A percentile compares a stretch with the other conserved stretches of the same genome.
Evolutionary conservation across 371 early-diverging fungal genomes (phyloP).

Genomic region (Cokeromyces recurvatus): DNA sequence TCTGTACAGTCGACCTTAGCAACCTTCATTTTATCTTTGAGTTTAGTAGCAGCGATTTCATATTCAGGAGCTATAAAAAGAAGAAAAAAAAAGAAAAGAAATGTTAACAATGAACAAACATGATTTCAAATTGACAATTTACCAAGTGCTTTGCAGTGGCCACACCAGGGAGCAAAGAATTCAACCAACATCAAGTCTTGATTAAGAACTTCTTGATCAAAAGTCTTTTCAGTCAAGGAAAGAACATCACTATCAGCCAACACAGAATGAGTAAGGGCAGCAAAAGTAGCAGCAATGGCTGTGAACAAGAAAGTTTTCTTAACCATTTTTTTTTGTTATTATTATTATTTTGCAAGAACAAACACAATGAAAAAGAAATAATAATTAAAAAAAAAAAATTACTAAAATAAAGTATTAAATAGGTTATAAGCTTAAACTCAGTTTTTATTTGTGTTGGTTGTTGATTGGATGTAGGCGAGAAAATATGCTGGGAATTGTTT

Average conservation of each 20-base stretch:
- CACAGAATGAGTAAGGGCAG: slow-evolving; percentile 33
- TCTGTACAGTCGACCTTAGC: slow-evolving; percentile 96
- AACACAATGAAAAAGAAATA: too few species aligned
- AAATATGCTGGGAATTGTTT: too few species aligned
- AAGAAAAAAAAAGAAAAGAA: too few species aligned
- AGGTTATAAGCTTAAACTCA: too few species aligned
- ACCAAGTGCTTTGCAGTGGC: slow-evolving; percentile 87
- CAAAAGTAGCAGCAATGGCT: slow-evolving; percentile 38
- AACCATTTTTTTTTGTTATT: too few species aligned
- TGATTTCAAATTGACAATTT: too few species aligned
- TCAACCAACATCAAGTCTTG: slow-evolving; percentile 83
- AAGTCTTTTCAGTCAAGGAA: slow-evolving; percentile 63
- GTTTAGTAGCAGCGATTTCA: slow-evolving; percentile 78
- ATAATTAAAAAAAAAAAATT: too few species aligned
- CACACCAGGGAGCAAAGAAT: slow-evolving; percentile 96
- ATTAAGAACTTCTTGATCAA: slow-evolving; percentile 53
- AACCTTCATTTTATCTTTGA: slow-evolving; percentile 71
- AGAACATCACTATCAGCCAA: slow-evolving; percentile 66
- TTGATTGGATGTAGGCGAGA: too few species aligned
- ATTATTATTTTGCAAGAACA: too few species aligned
- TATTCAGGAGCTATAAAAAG: slow-evolving; percentile 82
- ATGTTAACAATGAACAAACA: too few species aligned
- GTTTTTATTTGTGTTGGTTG: too few species aligned
- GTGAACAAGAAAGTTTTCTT: slow-evolving; percentile 34
- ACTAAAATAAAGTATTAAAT: too few species aligned